phyloP scores from a whole-genome alignment of 371 early-diverging fungal species.

The Apophysomyces variabilis region DNA sequence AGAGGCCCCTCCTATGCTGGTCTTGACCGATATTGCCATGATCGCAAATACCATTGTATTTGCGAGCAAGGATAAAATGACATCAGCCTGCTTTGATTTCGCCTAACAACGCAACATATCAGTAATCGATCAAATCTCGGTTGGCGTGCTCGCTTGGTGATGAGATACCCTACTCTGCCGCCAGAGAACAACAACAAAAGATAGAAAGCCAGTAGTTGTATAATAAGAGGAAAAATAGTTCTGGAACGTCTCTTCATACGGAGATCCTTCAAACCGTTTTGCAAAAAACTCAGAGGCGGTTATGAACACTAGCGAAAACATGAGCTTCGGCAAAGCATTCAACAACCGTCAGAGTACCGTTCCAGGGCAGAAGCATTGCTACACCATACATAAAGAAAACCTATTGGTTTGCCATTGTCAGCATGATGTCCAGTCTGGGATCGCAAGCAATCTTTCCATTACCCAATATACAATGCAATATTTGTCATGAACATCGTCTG shows the following conservation, averaged over 20 bases:
- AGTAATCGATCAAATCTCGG: background rate
- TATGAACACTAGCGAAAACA: slow-evolving; percentile 63
- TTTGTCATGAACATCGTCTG: slow-evolving; percentile 22
- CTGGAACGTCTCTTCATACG: slow-evolving; percentile 69
- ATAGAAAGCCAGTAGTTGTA: slow-evolving; percentile 63
- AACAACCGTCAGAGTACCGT: slow-evolving; percentile 51
- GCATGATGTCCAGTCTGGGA: too few relatives aligned
- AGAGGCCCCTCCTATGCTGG: slow-evolving; percentile 26
- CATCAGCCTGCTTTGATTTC: slow-evolving; percentile 20
- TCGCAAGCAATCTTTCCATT: background rate
- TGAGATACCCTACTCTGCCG: slow-evolving; percentile 63
- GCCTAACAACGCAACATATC: background rate
- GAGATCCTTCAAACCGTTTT: slow-evolving; percentile 61
- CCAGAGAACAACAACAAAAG: slow-evolving; percentile 60
- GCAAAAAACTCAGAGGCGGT: slow-evolving; percentile 78
- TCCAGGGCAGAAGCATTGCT: slow-evolving; percentile 82
- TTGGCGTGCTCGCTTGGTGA: background rate
- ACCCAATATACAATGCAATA: slow-evolving; percentile 36
- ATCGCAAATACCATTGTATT: slow-evolving; percentile 44
- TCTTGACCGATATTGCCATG: slow-evolving; percentile 38
- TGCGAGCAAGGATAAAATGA: slow-evolving; percentile 30
- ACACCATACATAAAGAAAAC: slow-evolving; percentile 76
- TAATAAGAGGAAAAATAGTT: slow-evolving; percentile 77
- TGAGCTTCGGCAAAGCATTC: slow-evolving; percentile 11
- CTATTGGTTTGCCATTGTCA: slow-evolving; percentile 27